A percentile compares a stretch with the other conserved stretches of the same genome.
Conservation (phyloP, 2,329 filamentous ascomycete genomes). For the Podosphaera fusca region DNA sequence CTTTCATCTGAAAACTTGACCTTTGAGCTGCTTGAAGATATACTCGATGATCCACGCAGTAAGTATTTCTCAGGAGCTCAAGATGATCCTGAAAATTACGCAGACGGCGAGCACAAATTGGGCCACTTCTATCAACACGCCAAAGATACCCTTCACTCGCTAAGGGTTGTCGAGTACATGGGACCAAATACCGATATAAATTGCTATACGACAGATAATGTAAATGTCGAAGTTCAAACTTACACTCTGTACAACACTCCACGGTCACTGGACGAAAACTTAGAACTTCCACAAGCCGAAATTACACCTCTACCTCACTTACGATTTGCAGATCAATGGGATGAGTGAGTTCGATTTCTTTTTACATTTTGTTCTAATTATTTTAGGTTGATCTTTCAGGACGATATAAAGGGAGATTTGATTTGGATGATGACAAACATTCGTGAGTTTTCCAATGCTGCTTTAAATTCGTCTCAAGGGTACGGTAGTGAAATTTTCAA, state of each 20-base stretch:
- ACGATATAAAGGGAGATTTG: slow-evolving; percentile 12
- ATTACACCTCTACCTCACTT: slow-evolving; percentile 10
- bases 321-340: slow-evolving; percentile 11
- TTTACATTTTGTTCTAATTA: slow-evolving; percentile 1
- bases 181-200: slow-evolving; percentile 4
- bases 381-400: slow-evolving; percentile 13
- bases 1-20: slow-evolving; percentile 2
- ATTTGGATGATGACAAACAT: slow-evolving; percentile 14
- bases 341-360: slow-evolving; percentile 7
- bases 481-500: background rate
- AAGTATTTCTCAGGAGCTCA: background rate
- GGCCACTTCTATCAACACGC: slow-evolving; percentile 3
- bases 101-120: slow-evolving; percentile 3
- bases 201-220: slow-evolving; percentile 5
- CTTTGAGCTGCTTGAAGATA: slow-evolving; percentile 7
- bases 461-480: background rate
- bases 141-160: slow-evolving; percentile 5
- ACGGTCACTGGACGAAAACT: slow-evolving; percentile 1
- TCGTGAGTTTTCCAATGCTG: slow-evolving; percentile 4
- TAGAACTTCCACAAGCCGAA: slow-evolving; percentile 8
- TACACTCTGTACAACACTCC: slow-evolving; percentile 5
- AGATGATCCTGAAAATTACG: background rate
- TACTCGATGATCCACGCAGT: slow-evolving; percentile 6
- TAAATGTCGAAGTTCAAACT: slow-evolving; percentile 7
- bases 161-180: slow-evolving; percentile 12